Base-by-base conservation (phyloP, 345 rosid species). In the Lepidium didymum region DNA sequence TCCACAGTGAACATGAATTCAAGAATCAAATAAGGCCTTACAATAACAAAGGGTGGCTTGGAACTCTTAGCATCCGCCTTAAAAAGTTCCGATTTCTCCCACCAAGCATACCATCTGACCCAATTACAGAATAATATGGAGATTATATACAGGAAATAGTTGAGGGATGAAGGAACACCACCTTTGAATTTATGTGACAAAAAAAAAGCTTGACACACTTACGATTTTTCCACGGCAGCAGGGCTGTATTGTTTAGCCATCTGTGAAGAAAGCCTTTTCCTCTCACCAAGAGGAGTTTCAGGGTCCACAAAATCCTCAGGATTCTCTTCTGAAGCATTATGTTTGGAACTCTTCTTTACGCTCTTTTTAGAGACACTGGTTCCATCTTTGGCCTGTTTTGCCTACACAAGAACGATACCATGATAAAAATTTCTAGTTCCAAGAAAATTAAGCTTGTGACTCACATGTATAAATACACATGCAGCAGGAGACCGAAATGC, bases 241-340 rank as follows among this genome's bases (percentile, higher is more conserved):
- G 96, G 98, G 71, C 74, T 87, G 63, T 93, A 93, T 45, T 90
- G 95, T 56, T 90, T 93, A 2, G 97, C 94, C 98, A 93, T 90
- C 76, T 79, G 89, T 57, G 68, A 44, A 8, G 98, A 91, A 50
- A 94, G 87, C 62, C 10, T 75, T 70, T 94, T 94, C 86, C 75
- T 94, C 74, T 88, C 86, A 19, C 99, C 97, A 29, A 58, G 29
- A 27, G 79, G 84, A 36, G 97, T 91, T 40, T 83, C 86, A 3
- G 95, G 96, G 51, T 94, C 97, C 55, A 84, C 71, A 76, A 74
- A 90, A 69, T 93, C 97, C 66, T 78, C 86, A 0, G 72, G 86
- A 64, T 88, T 88, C 66, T 87, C 96, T 29, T 91, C 86, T 14
- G 76, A 84, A 0, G 65, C 85, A 44, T 67, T 87, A 43, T 87